Conservation (phyloP, 2,329 filamentous ascomycete genomes). For the Waltergamsia citrina region DNA sequence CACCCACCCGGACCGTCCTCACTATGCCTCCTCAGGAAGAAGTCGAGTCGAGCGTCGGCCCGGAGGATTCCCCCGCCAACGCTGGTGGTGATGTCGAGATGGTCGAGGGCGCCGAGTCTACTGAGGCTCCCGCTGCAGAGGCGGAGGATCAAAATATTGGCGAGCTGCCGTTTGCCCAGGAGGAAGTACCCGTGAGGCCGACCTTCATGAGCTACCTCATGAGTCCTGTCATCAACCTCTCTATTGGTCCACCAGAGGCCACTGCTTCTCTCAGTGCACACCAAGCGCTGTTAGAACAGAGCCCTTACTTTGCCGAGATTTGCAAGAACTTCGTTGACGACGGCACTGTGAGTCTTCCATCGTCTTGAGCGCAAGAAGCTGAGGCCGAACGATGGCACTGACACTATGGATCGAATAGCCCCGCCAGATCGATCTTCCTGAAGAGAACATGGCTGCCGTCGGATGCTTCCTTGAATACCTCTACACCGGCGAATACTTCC, state of each 20-base stretch:
- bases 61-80: slow-evolving; percentile 6
- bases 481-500: slow-evolving; percentile 54
- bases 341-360: slow-evolving; percentile 41
- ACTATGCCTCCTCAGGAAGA: slow-evolving; percentile 3
- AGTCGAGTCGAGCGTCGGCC: neutral
- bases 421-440: slow-evolving; percentile 56
- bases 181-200: slow-evolving; percentile 23
- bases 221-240: slow-evolving; percentile 59
- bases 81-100: slow-evolving; percentile 17
- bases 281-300: slow-evolving; percentile 64
- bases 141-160: slow-evolving; percentile 16
- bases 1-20: neutral
- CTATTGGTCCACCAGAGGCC: slow-evolving; percentile 51
- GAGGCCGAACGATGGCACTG: neutral
- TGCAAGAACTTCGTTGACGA: slow-evolving; percentile 53
- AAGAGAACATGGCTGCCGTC: slow-evolving; percentile 23
- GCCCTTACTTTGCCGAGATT: slow-evolving; percentile 62
- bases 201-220: slow-evolving; percentile 51
- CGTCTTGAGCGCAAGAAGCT: neutral
- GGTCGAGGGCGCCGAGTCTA: slow-evolving; percentile 15
- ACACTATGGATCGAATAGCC: slow-evolving; percentile 23
- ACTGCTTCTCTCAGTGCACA: slow-evolving; percentile 66
- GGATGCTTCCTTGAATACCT: slow-evolving; percentile 30
- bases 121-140: slow-evolving; percentile 18
- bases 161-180: slow-evolving; percentile 25